A percentile compares a stretch with the other conserved stretches of the same genome.
These are phyloP conservation scores for Picea glauca DNA, from an alignment of 75 land plant genomes.

Conservation along the genomic window DNA sequence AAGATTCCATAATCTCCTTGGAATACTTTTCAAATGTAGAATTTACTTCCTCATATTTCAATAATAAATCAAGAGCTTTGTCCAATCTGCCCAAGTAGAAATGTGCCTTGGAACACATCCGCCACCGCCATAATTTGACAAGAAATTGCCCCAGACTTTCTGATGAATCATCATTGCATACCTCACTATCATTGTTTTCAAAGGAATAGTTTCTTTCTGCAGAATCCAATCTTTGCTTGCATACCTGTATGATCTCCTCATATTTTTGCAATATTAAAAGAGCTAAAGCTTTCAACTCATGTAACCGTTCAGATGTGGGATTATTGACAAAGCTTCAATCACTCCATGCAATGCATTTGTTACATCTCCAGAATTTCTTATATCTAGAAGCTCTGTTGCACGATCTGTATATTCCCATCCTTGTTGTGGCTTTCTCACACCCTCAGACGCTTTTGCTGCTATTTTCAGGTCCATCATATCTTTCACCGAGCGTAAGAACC, in stretches of 20 bases:
- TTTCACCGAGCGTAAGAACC: constrained; percentile 51
- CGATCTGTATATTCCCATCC: constrained; percentile 38
- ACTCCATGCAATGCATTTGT: no score
- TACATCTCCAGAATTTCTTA: constrained; percentile 28
- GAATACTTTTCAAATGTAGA: no score
- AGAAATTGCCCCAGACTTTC: constrained; percentile 9
- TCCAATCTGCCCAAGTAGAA: no score
- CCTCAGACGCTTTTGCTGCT: constrained; percentile 74
- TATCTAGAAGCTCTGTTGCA: constrained; percentile 37
- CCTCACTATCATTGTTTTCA: constrained; percentile 7
- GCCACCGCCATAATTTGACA: constrained; percentile 30
- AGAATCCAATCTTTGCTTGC: constrained; percentile 44
- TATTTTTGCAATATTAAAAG: constrained; percentile 52
- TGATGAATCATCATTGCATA: constrained; percentile 12
- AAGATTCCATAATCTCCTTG: no score
- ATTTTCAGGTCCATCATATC: constrained; percentile 56
- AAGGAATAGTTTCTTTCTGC: constrained; percentile 38
- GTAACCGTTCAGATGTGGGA: constrained; percentile 68
- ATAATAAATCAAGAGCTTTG: no score
- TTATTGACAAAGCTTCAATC: constrained; percentile 59
- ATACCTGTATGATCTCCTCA: constrained; percentile 59
- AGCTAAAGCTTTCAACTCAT: constrained; percentile 70
- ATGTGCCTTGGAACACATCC: no score
- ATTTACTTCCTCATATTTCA: no score
- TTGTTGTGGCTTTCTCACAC: constrained; percentile 77